Evolutionary conservation across 371 early-diverging fungal species (phyloP).

Genomic region (Mortierella sp.): DNA sequence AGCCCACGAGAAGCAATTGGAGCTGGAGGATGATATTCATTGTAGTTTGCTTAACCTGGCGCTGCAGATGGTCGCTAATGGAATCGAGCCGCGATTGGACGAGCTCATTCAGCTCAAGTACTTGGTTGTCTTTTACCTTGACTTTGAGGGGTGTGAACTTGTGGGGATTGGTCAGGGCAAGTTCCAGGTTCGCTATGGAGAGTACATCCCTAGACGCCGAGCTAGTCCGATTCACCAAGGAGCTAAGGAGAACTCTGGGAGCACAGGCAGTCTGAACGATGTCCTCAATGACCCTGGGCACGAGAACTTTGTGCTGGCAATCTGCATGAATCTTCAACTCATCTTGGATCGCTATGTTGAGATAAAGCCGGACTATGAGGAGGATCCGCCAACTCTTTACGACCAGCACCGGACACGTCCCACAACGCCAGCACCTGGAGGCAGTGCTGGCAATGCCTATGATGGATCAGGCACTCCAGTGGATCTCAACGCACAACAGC

Average conservation of each 20-base stretch:
- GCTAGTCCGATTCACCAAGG: conserved; percentile 28
- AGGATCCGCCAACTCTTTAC: conserved; percentile 41
- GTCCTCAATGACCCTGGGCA: conserved; percentile 53
- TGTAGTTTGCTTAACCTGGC: conserved; percentile 52
- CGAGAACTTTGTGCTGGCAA: conserved; percentile 50
- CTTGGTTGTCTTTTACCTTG: conserved; percentile 56
- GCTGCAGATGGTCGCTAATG: conserved; percentile 58
- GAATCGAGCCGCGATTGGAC: conserved; percentile 48
- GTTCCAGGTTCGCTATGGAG: conserved; percentile 52
- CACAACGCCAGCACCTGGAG: not conserved
- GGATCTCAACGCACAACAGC: conserved; percentile 3
- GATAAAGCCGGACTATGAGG: conserved; percentile 50
- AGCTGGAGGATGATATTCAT: conserved; percentile 48
- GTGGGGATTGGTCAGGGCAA: conserved; percentile 43
- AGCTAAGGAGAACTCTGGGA: not conserved
- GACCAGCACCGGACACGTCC: conserved; percentile 22
- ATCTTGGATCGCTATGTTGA: conserved; percentile 55
- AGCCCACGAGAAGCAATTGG: conserved; percentile 38
- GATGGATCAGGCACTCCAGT: conserved; percentile 14
- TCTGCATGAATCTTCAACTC: conserved; percentile 47
- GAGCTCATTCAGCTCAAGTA: conserved; percentile 57
- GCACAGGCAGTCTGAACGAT: not conserved
- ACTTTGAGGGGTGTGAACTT: conserved; percentile 54
- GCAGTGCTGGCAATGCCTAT: conserved; percentile 3
- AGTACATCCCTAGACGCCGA: conserved; percentile 53